Evolutionary conservation across 2,329 filamentous ascomycete genomes (phyloP).

Genomic region (Cladorrhinum sp.): DNA sequence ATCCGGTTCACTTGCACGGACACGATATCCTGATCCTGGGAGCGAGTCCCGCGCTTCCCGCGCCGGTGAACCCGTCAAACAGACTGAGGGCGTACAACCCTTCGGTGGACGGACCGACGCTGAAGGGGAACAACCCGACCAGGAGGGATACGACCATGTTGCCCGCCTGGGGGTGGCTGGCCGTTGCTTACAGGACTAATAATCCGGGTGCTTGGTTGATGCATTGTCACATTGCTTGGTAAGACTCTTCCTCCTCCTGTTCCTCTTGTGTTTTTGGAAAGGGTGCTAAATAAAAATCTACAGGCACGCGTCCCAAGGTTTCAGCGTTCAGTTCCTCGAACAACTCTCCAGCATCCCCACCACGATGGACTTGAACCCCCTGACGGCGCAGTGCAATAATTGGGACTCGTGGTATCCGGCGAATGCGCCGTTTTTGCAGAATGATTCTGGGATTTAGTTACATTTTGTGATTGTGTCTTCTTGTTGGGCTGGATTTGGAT

Average conservation of each 20-base stretch:
- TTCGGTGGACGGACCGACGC: conserved; percentile 28
- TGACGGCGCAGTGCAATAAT: conserved; percentile 21
- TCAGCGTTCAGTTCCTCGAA: conserved; percentile 26
- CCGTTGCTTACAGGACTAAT: conserved; percentile 46
- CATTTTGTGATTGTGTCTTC: neutral
- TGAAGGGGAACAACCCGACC: conserved; percentile 41
- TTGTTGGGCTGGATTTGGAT: neutral
- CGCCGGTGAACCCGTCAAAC: conserved; percentile 14
- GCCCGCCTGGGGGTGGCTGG: conserved; percentile 42
- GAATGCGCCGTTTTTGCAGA: conserved; percentile 16
- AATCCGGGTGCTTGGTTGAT: conserved; percentile 48
- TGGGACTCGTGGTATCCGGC: conserved; percentile 23
- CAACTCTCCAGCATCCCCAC: conserved; percentile 19
- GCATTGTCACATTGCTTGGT: conserved; percentile 28
- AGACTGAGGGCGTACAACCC: conserved; percentile 20
- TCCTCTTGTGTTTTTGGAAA: neutral
- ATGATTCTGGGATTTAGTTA: conserved; percentile 18
- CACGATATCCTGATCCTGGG: conserved; percentile 32
- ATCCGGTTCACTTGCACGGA: conserved; percentile 34
- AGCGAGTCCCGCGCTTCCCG: conserved; percentile 23
- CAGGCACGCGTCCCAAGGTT: conserved; percentile 35
- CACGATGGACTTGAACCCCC: conserved; percentile 17
- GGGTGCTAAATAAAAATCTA: neutral
- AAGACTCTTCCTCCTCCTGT: neutral
- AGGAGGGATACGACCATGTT: conserved; percentile 46